These are phyloP conservation scores for Avena sativa DNA, from an alignment of 176 grass and related monocot species.

Conservation along the genomic window DNA sequence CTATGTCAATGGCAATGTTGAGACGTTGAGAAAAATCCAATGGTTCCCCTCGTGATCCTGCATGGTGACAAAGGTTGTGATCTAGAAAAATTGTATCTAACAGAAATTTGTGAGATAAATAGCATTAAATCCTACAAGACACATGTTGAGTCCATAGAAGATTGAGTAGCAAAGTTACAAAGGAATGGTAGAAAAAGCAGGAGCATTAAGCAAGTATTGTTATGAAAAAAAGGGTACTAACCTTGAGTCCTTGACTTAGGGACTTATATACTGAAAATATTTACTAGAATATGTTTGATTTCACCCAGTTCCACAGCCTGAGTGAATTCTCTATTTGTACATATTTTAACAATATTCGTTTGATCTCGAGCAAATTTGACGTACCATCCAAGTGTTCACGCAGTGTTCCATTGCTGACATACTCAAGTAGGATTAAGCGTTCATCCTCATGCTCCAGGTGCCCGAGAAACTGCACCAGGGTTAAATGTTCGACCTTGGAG, in stretches of 20 bases:
- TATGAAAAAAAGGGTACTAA: not conserved
- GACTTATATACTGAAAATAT: slow-evolving; percentile 4
- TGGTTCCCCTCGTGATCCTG: slow-evolving; percentile 58
- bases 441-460: slow-evolving; percentile 76
- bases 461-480: slow-evolving; percentile 77
- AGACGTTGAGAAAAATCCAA: slow-evolving; percentile 75
- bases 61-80: slow-evolving; percentile 23
- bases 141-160: not conserved
- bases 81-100: not conserved
- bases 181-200: no score
- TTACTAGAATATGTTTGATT: slow-evolving; percentile 13
- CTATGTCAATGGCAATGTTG: slow-evolving; percentile 82
- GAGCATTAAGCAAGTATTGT: not conserved
- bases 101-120: not conserved
- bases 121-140: not conserved
- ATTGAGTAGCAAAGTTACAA: not conserved
- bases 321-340: not conserved
- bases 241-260: not conserved
- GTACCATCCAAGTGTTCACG: slow-evolving; percentile 92
- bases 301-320: not conserved
- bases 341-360: slow-evolving; percentile 16
- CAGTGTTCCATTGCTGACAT: slow-evolving; percentile 80
- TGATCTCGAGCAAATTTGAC: slow-evolving; percentile 33
- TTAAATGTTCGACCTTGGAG: slow-evolving; percentile 86
- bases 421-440: slow-evolving; percentile 75